Conservation (phyloP, 495 filamentous ascomycete genomes). For the Hypoxylon rickii region DNA sequence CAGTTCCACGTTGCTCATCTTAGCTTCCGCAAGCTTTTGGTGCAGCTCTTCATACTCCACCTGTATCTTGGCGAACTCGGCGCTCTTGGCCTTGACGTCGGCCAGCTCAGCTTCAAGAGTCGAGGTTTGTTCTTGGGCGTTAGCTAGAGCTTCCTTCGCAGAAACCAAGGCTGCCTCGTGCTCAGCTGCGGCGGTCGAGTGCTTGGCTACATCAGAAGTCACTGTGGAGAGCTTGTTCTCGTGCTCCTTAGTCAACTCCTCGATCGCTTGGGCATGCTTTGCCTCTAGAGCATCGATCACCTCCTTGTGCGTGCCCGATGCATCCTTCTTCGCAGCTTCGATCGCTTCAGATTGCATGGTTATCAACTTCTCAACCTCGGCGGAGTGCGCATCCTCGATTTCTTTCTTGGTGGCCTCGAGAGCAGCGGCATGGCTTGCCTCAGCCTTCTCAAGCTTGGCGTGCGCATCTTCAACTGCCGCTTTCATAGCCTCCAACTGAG, state of each 20-base stretch:
- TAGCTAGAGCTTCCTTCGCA: slow-evolving; percentile 32
- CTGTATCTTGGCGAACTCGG: slow-evolving; percentile 44
- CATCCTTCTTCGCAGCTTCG: slow-evolving; percentile 44
- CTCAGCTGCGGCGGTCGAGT: slow-evolving; percentile 29
- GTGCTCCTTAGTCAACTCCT: slow-evolving; percentile 48
- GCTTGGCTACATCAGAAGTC: slow-evolving; percentile 26
- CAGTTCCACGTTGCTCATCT: slow-evolving; percentile 58
- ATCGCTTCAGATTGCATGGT: slow-evolving; percentile 48
- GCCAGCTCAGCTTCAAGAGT: slow-evolving; percentile 29
- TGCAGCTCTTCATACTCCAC: slow-evolving; percentile 49
- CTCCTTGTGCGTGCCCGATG: slow-evolving; percentile 36
- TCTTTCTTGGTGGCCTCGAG: slow-evolving; percentile 50
- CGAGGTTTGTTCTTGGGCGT: slow-evolving; percentile 28
- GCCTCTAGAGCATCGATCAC: slow-evolving; percentile 47
- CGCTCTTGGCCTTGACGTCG: slow-evolving; percentile 36
- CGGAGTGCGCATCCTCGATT: slow-evolving; percentile 49
- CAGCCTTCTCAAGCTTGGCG: slow-evolving; percentile 46
- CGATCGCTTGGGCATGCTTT: slow-evolving; percentile 47
- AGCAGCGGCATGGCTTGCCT: slow-evolving; percentile 42
- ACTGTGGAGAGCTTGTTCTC: slow-evolving; percentile 34
- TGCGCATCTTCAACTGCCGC: slow-evolving; percentile 39
- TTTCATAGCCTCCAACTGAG: slow-evolving; percentile 40
- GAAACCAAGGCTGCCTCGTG: slow-evolving; percentile 25
- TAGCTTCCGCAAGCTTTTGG: slow-evolving; percentile 56
- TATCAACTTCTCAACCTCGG: slow-evolving; percentile 55